Conservation (phyloP, 1,284 basidiomycete genomes). For the Fomes fomentarius region DNA sequence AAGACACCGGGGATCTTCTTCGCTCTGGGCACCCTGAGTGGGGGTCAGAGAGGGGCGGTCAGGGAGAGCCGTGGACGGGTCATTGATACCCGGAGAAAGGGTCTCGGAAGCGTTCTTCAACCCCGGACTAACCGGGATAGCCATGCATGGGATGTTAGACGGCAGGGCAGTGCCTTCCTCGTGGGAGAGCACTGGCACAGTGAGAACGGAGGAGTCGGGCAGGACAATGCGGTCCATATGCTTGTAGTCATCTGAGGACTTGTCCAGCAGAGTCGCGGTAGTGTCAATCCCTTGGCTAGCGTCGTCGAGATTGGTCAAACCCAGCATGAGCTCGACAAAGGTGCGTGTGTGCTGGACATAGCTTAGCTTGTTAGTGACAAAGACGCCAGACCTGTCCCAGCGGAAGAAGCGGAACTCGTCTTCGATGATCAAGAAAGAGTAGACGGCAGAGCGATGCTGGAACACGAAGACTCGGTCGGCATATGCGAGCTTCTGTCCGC, state of each 20-base stretch:
- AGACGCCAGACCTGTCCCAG: slow-evolving; percentile 15
- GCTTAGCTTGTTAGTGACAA: slow-evolving; percentile 4
- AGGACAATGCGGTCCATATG: background rate
- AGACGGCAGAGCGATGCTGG: slow-evolving; percentile 15
- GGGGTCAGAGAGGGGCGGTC: too few relatives aligned
- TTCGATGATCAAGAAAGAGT: slow-evolving; percentile 10
- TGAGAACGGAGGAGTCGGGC: background rate
- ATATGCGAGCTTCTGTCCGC: background rate
- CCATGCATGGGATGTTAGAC: too few relatives aligned
- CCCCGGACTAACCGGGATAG: too few relatives aligned
- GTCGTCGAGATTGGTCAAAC: too few relatives aligned
- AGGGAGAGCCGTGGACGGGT: too few relatives aligned
- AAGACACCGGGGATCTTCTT: too few relatives aligned
- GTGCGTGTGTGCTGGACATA: background rate
- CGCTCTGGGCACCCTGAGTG: too few relatives aligned
- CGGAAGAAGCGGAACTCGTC: slow-evolving; percentile 8
- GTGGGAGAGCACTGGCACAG: background rate
- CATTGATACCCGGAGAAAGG: too few relatives aligned
- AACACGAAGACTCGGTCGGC: background rate
- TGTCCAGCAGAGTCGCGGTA: too few relatives aligned
- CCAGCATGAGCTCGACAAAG: too few relatives aligned
- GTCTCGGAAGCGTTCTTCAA: too few relatives aligned
- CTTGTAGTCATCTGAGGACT: background rate
- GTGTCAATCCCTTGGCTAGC: too few relatives aligned
- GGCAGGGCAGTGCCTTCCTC: background rate